Evolutionary conservation across 2,329 filamentous ascomycete species (phyloP).

Genomic region (Ceratocystis lukuohia): DNA sequence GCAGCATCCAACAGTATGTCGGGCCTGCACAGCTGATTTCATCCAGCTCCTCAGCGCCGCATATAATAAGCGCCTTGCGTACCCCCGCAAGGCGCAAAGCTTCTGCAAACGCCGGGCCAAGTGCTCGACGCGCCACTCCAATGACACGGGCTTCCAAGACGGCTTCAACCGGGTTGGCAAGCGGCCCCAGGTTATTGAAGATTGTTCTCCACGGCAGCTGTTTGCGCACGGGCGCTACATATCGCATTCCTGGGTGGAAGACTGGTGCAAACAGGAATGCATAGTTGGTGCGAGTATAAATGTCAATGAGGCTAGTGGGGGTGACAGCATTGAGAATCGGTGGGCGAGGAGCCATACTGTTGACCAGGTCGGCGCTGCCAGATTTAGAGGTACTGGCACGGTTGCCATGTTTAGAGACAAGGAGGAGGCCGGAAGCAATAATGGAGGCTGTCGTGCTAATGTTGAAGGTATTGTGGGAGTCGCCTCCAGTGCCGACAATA

Average conservation of each 20-base stretch:
- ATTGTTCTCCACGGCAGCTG: conserved; percentile 91
- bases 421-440: conserved; percentile 68
- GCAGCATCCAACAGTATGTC: conserved; percentile 77
- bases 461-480: conserved; percentile 96
- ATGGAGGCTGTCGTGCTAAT: conserved; percentile 93
- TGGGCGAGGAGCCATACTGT: conserved; percentile 55
- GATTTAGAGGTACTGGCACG: conserved; percentile 89
- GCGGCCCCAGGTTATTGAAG: conserved; percentile 88
- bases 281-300: conserved; percentile 78
- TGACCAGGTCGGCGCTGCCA: conserved; percentile 83
- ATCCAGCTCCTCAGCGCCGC: conserved; percentile 87
- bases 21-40: conserved; percentile 84
- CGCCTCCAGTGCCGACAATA: conserved; percentile 93
- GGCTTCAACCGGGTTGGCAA: conserved; percentile 80
- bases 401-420: conserved; percentile 93
- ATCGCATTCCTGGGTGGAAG: conserved; percentile 90
- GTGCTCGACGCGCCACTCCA: conserved; percentile 77
- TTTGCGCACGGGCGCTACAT: conserved; percentile 71
- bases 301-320: conserved; percentile 52
- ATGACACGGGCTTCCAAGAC: conserved; percentile 78
- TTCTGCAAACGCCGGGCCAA: conserved; percentile 81
- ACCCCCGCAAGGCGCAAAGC: conserved; percentile 64
- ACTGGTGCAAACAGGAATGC: conserved; percentile 90
- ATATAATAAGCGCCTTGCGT: conserved; percentile 78
- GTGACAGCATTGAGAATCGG: conserved; percentile 64